Base-by-base conservation (phyloP, 768 basidiomycete genomes). In the Strobilomyces dryophilus region DNA sequence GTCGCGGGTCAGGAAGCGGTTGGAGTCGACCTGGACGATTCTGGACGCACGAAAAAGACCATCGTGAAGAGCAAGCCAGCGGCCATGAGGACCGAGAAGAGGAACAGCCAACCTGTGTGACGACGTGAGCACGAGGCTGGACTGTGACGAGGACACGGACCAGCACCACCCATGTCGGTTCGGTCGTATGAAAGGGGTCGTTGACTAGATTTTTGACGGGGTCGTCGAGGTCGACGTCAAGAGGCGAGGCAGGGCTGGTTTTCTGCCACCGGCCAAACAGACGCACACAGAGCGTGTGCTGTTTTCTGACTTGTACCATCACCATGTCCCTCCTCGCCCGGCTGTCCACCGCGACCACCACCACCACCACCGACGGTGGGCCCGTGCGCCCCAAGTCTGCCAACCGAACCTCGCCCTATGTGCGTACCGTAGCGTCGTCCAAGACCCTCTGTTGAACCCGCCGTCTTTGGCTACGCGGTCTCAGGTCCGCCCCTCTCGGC, bases 11-110 rank as follows among this genome's bases (percentile, higher is more conserved):
- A 48, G 44, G 31, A 27, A n/a, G 15, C n/a, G 29, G 12, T 29
- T 6, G 17, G 5, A 36, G 26, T 4, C 4, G 36, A 41, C 39
- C n/a, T 12, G 8, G 43, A 26, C 26, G 21, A 87, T 92, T 72
- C 65, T 26, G 26, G 21, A 87, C 92, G 73, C 65, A 98, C 95
- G 74, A 97, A 99, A 80, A 98, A 99, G 69, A 99, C 97, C 89
- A 94, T 94, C 62, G 94, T 97, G 77, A 99, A 99, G 55, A 99
- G 77, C 54, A 98, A 78, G 32, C 87, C 93, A 18, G 95, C 95
- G 61, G 94, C 89, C 84, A 92, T 85, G 50, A 98, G 85, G 69
- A 98, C 95, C 67, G 92, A 83, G 70, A 98, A 94, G 62, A 98
- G 82, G 77, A 97, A 99, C 59, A 99, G 74, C 95, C 95, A 98